phyloP scores from a whole-genome alignment of 2,329 filamentous ascomycete species.

The Epichloe gansuensis region DNA sequence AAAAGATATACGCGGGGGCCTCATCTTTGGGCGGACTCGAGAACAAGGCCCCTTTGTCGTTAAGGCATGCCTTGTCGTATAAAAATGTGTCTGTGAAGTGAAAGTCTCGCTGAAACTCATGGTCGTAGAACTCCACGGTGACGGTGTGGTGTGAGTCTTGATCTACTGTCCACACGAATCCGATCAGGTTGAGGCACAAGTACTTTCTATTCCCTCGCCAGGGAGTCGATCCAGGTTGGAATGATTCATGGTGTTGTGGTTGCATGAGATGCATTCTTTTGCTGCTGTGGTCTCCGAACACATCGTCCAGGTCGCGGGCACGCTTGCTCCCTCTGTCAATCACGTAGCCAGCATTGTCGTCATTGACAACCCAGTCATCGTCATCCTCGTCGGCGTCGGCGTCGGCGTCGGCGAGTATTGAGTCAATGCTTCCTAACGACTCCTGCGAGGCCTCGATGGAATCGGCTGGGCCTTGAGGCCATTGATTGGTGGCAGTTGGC shows the following conservation, averaged over 20 bases:
- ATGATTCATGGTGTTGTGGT: conserved; percentile 66
- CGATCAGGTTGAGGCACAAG: conserved; percentile 82
- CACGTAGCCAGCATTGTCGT: conserved; percentile 86
- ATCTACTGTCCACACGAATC: conserved; percentile 93
- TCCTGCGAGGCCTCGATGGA: conserved; percentile 43
- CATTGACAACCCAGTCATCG: conserved; percentile 85
- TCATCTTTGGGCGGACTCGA: conserved; percentile 61
- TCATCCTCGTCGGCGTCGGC: conserved; percentile 43
- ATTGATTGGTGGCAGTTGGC: conserved; percentile 38
- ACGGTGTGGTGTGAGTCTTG: conserved; percentile 90
- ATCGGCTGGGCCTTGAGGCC: conserved; percentile 37
- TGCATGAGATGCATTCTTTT: conserved; percentile 39
- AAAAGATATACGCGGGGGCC: conserved; percentile 72
- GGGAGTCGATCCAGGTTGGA: conserved; percentile 89
- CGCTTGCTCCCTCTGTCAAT: conserved; percentile 40
- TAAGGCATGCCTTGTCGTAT: conserved; percentile 91
- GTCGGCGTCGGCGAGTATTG: conserved; percentile 54
- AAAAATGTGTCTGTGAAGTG: conserved; percentile 95
- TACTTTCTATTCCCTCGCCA: conserved; percentile 94
- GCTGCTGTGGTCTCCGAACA: conserved; percentile 27
- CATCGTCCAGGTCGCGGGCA: conserved; percentile 40
- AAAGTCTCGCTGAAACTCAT: conserved; percentile 82
- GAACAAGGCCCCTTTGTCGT: conserved; percentile 75
- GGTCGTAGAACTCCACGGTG: conserved; percentile 95
- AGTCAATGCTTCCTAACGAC: conserved; percentile 69